A percentile compares a stretch with the other conserved stretches of the same genome.
These are phyloP conservation scores for Cyberlindnera euphorbiae DNA, from an alignment of 805 yeast species.

Conservation along the genomic window DNA sequence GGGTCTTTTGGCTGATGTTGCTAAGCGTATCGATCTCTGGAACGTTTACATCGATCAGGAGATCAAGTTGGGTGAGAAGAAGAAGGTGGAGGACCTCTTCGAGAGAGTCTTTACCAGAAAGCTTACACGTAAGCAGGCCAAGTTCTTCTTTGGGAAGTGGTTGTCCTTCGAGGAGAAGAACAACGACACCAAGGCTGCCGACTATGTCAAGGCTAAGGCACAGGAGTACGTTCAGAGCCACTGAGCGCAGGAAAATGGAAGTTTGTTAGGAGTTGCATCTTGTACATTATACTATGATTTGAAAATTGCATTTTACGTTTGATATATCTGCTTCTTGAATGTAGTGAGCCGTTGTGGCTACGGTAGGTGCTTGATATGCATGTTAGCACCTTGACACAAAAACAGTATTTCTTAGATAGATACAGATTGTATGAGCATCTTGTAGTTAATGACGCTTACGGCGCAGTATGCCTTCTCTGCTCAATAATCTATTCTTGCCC, in stretches of 20 bases:
- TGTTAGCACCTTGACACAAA: too few relatives aligned
- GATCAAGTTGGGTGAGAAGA: constrained; percentile 62
- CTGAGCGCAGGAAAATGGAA: too few relatives aligned
- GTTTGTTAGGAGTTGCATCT: background rate
- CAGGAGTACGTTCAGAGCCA: constrained; percentile 56
- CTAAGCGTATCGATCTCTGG: constrained; percentile 92
- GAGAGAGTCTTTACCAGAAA: constrained; percentile 70
- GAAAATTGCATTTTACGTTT: constrained; percentile 1
- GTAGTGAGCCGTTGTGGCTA: background rate
- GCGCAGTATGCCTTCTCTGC: too few relatives aligned
- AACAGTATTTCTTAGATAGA: too few relatives aligned
- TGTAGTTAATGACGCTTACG: too few relatives aligned
- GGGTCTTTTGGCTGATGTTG: constrained; percentile 84
- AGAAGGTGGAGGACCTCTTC: constrained; percentile 70
- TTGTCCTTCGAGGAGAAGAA: constrained; percentile 67
- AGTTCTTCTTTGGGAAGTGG: constrained; percentile 93
- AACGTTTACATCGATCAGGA: constrained; percentile 93
- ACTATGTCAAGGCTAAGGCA: constrained; percentile 88
- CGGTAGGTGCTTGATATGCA: too few relatives aligned
- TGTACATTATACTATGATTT: constrained; percentile 1
- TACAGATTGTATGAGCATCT: too few relatives aligned
- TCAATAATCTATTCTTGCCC: too few relatives aligned
- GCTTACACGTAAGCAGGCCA: constrained; percentile 82
- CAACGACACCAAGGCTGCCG: constrained; percentile 65
- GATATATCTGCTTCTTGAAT: too few relatives aligned